phyloP scores from a whole-genome alignment of 371 early-diverging fungal genomes.

The Mortierella sp. region DNA sequence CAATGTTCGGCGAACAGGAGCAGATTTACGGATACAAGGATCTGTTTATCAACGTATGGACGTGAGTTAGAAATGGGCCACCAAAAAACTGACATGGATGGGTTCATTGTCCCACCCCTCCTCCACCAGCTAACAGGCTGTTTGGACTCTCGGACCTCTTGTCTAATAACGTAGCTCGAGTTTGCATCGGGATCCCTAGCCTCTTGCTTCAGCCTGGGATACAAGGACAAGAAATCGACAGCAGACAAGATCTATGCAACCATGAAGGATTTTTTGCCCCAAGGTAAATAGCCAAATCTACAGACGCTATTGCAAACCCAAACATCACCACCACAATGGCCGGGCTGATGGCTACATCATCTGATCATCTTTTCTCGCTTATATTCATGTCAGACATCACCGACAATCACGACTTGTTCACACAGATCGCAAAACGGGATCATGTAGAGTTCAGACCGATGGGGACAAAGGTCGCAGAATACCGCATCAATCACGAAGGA shows the following conservation, averaged over 20 bases:
- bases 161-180: constrained; percentile 61
- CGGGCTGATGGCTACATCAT: too few species aligned
- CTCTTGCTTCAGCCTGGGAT: constrained; percentile 72
- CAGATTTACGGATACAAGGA: constrained; percentile 89
- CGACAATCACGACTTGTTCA: constrained; percentile 69
- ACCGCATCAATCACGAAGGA: constrained; percentile 57
- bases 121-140: too few species aligned
- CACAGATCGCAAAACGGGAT: constrained; percentile 67
- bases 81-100: too few species aligned
- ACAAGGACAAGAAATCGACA: constrained; percentile 57
- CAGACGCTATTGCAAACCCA: too few species aligned
- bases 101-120: too few species aligned
- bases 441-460: constrained; percentile 69
- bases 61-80: too few species aligned
- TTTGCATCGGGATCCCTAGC: constrained; percentile 84
- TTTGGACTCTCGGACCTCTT: too few species aligned
- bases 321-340: too few species aligned
- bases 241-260: constrained; percentile 60
- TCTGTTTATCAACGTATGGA: constrained; percentile 73
- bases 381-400: constrained; percentile 55
- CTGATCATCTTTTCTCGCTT: neutral
- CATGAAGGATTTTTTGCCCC: constrained; percentile 59
- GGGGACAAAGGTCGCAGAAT: constrained; percentile 79
- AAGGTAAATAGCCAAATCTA: constrained; percentile 40
- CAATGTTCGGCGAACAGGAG: constrained; percentile 91